Conservation (phyloP, 2,329 filamentous ascomycete species). For the Hymenoscyphus repandus region DNA sequence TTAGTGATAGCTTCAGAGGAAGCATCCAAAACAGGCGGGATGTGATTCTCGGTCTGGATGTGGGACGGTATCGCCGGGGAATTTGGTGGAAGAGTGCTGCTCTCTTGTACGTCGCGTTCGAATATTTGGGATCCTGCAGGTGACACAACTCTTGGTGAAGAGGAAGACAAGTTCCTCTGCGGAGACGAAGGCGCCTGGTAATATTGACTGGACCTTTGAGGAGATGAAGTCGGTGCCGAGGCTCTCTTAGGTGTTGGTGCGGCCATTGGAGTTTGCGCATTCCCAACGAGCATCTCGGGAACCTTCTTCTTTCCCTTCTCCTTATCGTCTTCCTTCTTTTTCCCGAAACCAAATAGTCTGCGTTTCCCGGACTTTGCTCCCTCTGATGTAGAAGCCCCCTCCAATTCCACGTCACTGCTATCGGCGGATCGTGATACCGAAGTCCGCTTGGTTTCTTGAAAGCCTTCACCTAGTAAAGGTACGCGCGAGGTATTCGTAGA, state of each 20-base stretch:
- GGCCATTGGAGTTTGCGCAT: constrained; percentile 21
- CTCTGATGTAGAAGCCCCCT: constrained; percentile 24
- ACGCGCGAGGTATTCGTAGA: constrained; percentile 23
- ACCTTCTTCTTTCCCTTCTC: constrained; percentile 35
- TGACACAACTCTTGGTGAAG: constrained; percentile 70
- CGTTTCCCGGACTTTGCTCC: constrained; percentile 46
- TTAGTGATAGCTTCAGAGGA: constrained; percentile 91
- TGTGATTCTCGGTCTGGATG: constrained; percentile 90
- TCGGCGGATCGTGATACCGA: constrained; percentile 20
- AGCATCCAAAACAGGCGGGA: constrained; percentile 85
- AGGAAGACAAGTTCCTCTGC: constrained; percentile 58
- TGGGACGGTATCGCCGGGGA: constrained; percentile 88
- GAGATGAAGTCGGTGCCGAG: constrained; percentile 38
- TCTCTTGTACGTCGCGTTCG: constrained; percentile 90
- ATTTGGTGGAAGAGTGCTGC: constrained; percentile 57
- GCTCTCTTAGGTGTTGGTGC: constrained; percentile 25
- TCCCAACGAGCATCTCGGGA: constrained; percentile 16
- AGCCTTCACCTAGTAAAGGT: constrained; percentile 32
- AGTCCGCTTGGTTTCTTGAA: constrained; percentile 24
- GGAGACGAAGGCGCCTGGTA: constrained; percentile 48
- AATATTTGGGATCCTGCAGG: constrained; percentile 81
- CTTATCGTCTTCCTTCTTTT: constrained; percentile 52
- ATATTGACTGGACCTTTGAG: constrained; percentile 38
- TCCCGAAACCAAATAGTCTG: constrained; percentile 56
- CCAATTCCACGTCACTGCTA: constrained; percentile 25